phyloP scores from a whole-genome alignment of 257 asterid genomes.

The Solanum lycopersicoides region DNA sequence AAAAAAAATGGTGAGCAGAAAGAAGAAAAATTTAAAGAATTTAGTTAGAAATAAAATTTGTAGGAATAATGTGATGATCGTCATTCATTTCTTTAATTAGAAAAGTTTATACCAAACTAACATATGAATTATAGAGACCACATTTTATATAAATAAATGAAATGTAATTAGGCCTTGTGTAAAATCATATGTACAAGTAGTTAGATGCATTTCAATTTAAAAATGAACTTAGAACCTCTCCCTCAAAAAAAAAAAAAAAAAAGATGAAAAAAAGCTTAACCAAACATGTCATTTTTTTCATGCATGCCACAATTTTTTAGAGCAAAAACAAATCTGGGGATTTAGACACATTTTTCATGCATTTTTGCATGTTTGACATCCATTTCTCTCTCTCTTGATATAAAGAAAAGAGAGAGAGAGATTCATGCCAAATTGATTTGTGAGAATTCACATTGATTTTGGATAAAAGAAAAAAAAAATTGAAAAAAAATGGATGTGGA shows the following conservation, averaged over 20 bases:
- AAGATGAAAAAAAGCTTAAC: not conserved
- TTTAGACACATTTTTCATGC: not conserved
- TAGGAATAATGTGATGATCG: not conserved
- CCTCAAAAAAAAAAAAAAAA: not conserved
- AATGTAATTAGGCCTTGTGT: not conserved
- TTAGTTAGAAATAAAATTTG: not conserved
- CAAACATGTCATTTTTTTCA: not conserved
- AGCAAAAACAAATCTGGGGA: not conserved
- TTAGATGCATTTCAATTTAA: not conserved
- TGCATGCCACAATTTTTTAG: not conserved
- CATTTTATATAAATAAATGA: not conserved
- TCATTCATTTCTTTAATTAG: not conserved
- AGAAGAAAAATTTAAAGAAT: not conserved
- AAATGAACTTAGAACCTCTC: not conserved
- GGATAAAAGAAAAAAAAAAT: not conserved
- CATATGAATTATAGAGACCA: not conserved
- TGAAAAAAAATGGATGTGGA: slow-evolving; percentile 23
- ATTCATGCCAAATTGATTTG: not conserved
- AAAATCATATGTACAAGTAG: not conserved
- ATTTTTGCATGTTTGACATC: not conserved
- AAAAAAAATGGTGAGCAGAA: not conserved
- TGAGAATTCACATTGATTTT: not conserved
- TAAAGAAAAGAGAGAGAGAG: not conserved
- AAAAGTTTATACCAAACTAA: not conserved
- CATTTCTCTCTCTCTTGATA: not conserved